These are phyloP conservation scores for Roridomyces roridus DNA, from an alignment of 768 basidiomycete genomes.

Conservation along the genomic window DNA sequence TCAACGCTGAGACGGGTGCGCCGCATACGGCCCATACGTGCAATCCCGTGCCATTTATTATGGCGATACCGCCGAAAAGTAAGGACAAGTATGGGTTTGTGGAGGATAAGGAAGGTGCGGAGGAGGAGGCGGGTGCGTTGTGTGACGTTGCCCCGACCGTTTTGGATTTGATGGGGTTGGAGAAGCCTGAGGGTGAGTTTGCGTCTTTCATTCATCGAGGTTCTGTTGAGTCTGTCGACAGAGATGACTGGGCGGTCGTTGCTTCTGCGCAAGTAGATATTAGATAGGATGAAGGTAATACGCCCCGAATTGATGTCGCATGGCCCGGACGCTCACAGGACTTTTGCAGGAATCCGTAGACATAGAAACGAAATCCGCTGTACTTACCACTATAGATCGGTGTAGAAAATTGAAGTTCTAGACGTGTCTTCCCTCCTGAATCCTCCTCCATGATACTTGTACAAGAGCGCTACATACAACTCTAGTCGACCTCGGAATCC, in stretches of 20 bases:
- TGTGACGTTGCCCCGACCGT: conserved; percentile 93
- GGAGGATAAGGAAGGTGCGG: conserved; percentile 54
- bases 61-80: conserved; percentile 61
- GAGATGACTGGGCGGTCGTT: conserved; percentile 1
- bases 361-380: no score
- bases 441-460: no score
- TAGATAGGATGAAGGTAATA: no score
- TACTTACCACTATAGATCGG: no score
- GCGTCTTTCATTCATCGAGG: not conserved
- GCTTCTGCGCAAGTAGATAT: not conserved
- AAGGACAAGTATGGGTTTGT: conserved; percentile 57
- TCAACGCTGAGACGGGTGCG: conserved; percentile 79
- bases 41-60: conserved; percentile 90
- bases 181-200: conserved; percentile 69
- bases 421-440: no score
- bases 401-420: no score
- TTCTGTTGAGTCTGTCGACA: not conserved
- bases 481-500: no score
- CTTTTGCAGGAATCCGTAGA: no score
- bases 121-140: conserved; percentile 74
- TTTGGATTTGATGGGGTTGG: conserved; percentile 74
- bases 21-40: conserved; percentile 94
- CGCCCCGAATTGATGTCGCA: no score
- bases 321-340: no score
- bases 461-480: no score